A percentile compares a stretch with the other conserved stretches of the same genome.
Conservation (phyloP, 225 moss, liverwort and hornwort species). For the Marchantia paleacea region DNA sequence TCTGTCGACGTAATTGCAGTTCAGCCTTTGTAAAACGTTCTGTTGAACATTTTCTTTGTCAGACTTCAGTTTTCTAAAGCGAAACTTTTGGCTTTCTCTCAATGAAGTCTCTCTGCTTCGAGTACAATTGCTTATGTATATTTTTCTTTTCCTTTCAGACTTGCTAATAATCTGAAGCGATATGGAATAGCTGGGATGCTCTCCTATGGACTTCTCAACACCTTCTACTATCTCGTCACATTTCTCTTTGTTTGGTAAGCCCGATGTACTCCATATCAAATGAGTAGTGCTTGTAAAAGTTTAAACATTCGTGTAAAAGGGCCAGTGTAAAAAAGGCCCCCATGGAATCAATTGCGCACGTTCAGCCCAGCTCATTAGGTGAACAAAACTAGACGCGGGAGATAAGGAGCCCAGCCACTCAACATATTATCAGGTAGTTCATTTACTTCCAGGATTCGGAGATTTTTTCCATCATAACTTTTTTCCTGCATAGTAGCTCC, state of each 20-base stretch:
- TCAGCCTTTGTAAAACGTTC: neutral
- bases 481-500: too few species aligned
- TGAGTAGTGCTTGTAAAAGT: neutral
- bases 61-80: too few species aligned
- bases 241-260: slow-evolving; percentile 59
- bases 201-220: slow-evolving; percentile 57
- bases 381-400: too few species aligned
- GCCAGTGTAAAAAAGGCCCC: too few species aligned
- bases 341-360: too few species aligned
- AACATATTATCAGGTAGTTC: too few species aligned
- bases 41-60: neutral
- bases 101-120: neutral
- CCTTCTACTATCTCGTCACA: slow-evolving; percentile 45
- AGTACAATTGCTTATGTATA: neutral
- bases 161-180: slow-evolving; percentile 36
- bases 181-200: slow-evolving; percentile 53
- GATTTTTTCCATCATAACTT: too few species aligned
- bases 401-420: too few species aligned
- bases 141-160: slow-evolving; percentile 25
- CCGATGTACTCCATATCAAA: neutral
- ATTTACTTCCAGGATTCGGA: too few species aligned
- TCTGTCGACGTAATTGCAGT: too few species aligned
- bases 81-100: neutral
- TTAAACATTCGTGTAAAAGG: neutral
- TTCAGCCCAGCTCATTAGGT: too few species aligned